These are phyloP conservation scores for Stromatinia cepivora DNA, from an alignment of 2,329 filamentous ascomycete species.

Conservation along the genomic window DNA sequence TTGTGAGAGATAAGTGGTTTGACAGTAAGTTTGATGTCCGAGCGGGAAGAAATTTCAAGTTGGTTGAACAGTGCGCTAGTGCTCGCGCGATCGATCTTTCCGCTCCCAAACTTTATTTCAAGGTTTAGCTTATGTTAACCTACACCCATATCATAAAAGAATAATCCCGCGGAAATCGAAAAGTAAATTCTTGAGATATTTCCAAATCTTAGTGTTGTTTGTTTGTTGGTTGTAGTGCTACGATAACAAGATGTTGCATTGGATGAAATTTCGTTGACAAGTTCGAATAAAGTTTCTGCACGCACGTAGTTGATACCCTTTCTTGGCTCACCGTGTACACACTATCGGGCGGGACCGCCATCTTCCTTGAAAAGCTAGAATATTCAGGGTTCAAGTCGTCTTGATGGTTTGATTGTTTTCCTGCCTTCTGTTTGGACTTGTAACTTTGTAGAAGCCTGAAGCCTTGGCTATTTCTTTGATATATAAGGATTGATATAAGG, in stretches of 20 bases:
- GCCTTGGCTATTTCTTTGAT: neutral
- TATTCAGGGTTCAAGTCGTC: neutral
- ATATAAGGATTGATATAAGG: neutral
- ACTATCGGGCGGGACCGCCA: neutral
- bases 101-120: slow-evolving; percentile 4
- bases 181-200: neutral
- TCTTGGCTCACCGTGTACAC: neutral
- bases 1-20: neutral
- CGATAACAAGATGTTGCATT: neutral
- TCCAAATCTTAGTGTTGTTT: neutral
- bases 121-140: neutral
- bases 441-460: neutral
- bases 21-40: neutral
- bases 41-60: neutral
- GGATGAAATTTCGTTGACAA: neutral
- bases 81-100: slow-evolving; percentile 1
- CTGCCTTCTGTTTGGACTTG: neutral
- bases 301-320: neutral
- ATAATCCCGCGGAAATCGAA: neutral
- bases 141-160: neutral
- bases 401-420: neutral
- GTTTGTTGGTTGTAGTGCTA: neutral
- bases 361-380: neutral
- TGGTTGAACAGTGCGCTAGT: slow-evolving; percentile 14
- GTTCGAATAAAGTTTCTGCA: slow-evolving; percentile 8